Percentiles rank a stretch among this genome's conserved stretches.
Conservation (phyloP, 495 filamentous ascomycete species). For the Hypoxylon lienhwacheense region DNA sequence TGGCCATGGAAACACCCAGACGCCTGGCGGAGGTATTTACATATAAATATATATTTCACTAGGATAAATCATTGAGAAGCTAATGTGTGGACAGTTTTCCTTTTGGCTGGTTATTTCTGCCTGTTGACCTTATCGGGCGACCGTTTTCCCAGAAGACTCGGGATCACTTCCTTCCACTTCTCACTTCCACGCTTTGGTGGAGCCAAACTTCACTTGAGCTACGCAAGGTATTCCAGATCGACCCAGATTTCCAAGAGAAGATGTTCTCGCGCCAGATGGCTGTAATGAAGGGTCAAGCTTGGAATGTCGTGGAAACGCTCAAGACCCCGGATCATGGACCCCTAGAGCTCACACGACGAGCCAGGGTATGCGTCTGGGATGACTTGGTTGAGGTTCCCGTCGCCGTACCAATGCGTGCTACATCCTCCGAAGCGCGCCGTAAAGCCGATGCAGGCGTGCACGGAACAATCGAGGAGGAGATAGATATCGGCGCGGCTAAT, state of each 20-base stretch:
- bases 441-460: conserved; percentile 50
- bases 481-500: conserved; percentile 82
- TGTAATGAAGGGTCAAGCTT: conserved; percentile 98
- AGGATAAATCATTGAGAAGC: no score
- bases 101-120: conserved; percentile 97
- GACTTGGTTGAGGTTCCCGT: conserved; percentile 95
- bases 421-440: conserved; percentile 75
- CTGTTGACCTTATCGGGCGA: conserved; percentile 92
- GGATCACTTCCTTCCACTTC: conserved; percentile 88
- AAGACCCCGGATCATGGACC: conserved; percentile 92
- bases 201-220: conserved; percentile 86
- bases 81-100: conserved; percentile 67
- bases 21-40: conserved; percentile 63
- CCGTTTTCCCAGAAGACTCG: conserved; percentile 92
- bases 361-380: conserved; percentile 96
- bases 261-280: conserved; percentile 98
- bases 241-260: conserved; percentile 93
- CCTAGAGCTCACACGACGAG: conserved; percentile 84
- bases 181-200: conserved; percentile 97
- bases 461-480: conserved; percentile 67
- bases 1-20: conserved; percentile 99
- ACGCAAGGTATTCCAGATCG: conserved; percentile 80
- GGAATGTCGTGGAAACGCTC: conserved; percentile 97
- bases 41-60: not conserved
- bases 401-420: conserved; percentile 81